Conservation (phyloP, 2,329 filamentous ascomycete species). For the Ascochyta pisi region DNA sequence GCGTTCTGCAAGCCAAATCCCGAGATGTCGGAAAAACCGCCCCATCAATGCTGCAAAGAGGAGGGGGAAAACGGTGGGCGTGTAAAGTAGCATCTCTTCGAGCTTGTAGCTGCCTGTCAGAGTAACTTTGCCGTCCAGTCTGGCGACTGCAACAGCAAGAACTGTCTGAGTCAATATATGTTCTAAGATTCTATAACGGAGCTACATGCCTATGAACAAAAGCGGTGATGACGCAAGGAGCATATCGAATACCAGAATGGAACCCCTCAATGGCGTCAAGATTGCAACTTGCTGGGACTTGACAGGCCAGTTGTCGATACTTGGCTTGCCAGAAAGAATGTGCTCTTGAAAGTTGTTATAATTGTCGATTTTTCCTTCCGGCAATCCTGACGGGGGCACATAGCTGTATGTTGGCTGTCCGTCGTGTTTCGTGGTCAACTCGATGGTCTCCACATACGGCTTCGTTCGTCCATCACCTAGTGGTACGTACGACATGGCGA, state of each 20-base stretch:
- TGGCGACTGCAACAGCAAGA: slow-evolving; percentile 33
- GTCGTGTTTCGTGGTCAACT: slow-evolving; percentile 1
- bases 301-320: slow-evolving; percentile 21
- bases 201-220: slow-evolving; percentile 36
- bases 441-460: slow-evolving; percentile 1
- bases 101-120: slow-evolving; percentile 24
- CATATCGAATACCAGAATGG: slow-evolving; percentile 31
- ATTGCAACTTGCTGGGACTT: slow-evolving; percentile 25
- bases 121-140: slow-evolving; percentile 27
- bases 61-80: slow-evolving; percentile 39
- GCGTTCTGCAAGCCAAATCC: slow-evolving; percentile 35
- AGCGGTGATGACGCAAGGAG: slow-evolving; percentile 35
- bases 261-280: slow-evolving; percentile 28
- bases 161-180: slow-evolving; percentile 23
- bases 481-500: slow-evolving; percentile 6
- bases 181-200: background rate
- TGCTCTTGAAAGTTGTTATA: slow-evolving; percentile 7
- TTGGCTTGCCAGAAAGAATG: background rate
- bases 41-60: slow-evolving; percentile 43
- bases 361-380: slow-evolving; percentile 7
- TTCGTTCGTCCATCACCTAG: background rate
- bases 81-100: slow-evolving; percentile 28
- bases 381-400: slow-evolving; percentile 7
- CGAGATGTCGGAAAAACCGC: slow-evolving; percentile 34
- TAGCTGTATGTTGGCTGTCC: background rate